Evolutionary conservation across 805 yeast species (phyloP).

Genomic region (Candida ovalis): DNA sequence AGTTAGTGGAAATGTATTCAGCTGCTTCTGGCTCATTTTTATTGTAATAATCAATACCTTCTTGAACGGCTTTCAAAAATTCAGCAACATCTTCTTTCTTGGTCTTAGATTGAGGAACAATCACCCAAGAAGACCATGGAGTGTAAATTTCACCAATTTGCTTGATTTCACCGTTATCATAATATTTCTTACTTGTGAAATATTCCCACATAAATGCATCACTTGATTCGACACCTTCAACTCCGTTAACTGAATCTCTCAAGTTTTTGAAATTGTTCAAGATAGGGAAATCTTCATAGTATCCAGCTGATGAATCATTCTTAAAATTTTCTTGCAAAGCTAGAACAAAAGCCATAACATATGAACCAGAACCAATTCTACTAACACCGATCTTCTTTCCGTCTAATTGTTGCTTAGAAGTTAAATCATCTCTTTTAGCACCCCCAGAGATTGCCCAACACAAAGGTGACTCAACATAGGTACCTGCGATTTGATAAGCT

Average conservation of each 20-base stretch:
- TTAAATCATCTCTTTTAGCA: constrained; percentile 49
- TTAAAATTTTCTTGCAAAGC: constrained; percentile 57
- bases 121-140: constrained; percentile 97
- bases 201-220: constrained; percentile 97
- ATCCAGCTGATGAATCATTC: constrained; percentile 33
- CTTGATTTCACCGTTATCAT: constrained; percentile 75
- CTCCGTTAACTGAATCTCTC: constrained; percentile 72
- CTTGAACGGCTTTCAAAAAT: constrained; percentile 53
- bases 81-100: constrained; percentile 25
- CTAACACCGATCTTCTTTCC: constrained; percentile 73
- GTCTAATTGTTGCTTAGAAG: constrained; percentile 44
- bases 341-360: constrained; percentile 84
- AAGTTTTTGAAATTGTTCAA: constrained; percentile 68
- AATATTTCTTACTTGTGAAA: constrained; percentile 83
- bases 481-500: constrained; percentile 65
- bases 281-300: constrained; percentile 50
- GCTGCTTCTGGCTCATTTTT: constrained; percentile 61
- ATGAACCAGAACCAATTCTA: constrained; percentile 87
- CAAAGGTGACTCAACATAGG: constrained; percentile 81
- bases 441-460: constrained; percentile 93
- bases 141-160: constrained; percentile 85
- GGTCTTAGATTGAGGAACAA: constrained; percentile 48
- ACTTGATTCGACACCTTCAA: constrained; percentile 40
- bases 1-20: constrained; percentile 55
- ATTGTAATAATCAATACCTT: constrained; percentile 67